phyloP scores from a whole-genome alignment of 345 rosid species.

The Rhizophora mangle region DNA sequence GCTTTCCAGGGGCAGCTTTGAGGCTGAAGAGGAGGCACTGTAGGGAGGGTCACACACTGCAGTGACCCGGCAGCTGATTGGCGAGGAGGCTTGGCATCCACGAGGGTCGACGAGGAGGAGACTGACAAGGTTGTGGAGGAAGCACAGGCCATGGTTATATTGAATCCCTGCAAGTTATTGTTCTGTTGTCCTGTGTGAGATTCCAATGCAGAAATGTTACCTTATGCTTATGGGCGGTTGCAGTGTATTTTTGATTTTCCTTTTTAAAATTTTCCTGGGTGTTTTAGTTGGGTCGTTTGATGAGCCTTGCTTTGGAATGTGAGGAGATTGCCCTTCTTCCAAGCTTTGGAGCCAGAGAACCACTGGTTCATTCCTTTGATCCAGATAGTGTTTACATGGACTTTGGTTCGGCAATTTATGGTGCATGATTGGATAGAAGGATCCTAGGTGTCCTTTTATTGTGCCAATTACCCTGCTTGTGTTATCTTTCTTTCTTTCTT shows the following conservation, averaged over 20 bases:
- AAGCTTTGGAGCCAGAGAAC: constrained; percentile 27
- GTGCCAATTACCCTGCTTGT: not conserved
- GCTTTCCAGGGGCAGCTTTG: constrained; percentile 50
- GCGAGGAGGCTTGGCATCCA: constrained; percentile 58
- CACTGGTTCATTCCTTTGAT: constrained; percentile 45
- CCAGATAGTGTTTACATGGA: constrained; percentile 76
- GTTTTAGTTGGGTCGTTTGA: constrained; percentile 17
- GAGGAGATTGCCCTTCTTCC: constrained; percentile 35
- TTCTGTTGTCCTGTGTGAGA: constrained; percentile 13
- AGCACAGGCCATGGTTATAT: constrained; percentile 40
- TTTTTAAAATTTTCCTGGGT: constrained; percentile 5
- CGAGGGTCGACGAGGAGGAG: constrained; percentile 47
- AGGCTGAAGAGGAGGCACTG: constrained; percentile 53
- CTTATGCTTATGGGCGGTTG: not conserved
- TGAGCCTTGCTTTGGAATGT: constrained; percentile 23
- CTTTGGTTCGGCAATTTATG: constrained; percentile 38
- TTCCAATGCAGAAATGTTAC: constrained; percentile 9
- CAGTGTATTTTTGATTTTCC: constrained; percentile 4
- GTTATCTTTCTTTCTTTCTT: not conserved
- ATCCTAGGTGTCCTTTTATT: not conserved
- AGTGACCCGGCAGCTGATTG: constrained; percentile 44
- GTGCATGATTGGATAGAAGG: constrained; percentile 39
- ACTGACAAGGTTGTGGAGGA: constrained; percentile 44
- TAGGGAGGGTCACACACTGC: constrained; percentile 62
- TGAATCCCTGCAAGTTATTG: constrained; percentile 14